These are phyloP conservation scores for Kazachstania sp. DNA, from an alignment of 1,139 yeast species.

Conservation along the genomic window DNA sequence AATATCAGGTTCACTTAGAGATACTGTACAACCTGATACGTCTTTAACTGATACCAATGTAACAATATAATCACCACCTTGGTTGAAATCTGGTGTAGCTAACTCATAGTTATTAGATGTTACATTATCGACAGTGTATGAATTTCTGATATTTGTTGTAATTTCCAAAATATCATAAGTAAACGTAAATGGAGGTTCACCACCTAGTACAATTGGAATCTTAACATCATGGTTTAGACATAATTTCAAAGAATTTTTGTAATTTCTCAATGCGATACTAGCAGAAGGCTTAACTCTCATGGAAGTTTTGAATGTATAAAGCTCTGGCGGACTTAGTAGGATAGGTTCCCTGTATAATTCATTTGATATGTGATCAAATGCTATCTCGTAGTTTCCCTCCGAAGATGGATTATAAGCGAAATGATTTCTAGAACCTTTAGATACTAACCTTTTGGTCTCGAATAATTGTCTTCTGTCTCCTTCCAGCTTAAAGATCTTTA, in stretches of 20 bases:
- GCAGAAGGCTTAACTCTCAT: conserved; percentile 41
- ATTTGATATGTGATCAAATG: conserved; percentile 49
- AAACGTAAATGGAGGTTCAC: conserved; percentile 70
- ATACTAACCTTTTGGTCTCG: conserved; percentile 33
- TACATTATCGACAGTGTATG: conserved; percentile 40
- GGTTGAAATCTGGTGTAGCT: conserved; percentile 43
- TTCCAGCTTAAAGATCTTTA: conserved; percentile 49
- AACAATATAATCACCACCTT: conserved; percentile 66
- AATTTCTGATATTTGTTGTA: conserved; percentile 38
- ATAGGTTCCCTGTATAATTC: conserved; percentile 41
- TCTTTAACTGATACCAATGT: conserved; percentile 61
- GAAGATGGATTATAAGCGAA: conserved; percentile 66
- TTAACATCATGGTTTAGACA: conserved; percentile 41
- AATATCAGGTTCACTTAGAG: conserved; percentile 51
- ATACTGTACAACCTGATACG: conserved; percentile 64
- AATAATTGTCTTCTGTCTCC: conserved; percentile 28
- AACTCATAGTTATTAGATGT: conserved; percentile 36
- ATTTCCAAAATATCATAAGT: conserved; percentile 57
- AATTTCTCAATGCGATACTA: conserved; percentile 24
- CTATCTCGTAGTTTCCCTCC: conserved; percentile 75
- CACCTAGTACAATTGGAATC: conserved; percentile 57
- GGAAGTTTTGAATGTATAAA: conserved; percentile 34
- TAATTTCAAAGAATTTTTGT: conserved; percentile 22
- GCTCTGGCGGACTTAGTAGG: conserved; percentile 25
- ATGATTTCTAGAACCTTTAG: conserved; percentile 40